phyloP scores from a whole-genome alignment of 2,329 filamentous ascomycete species.

The Penicillium sp. region DNA sequence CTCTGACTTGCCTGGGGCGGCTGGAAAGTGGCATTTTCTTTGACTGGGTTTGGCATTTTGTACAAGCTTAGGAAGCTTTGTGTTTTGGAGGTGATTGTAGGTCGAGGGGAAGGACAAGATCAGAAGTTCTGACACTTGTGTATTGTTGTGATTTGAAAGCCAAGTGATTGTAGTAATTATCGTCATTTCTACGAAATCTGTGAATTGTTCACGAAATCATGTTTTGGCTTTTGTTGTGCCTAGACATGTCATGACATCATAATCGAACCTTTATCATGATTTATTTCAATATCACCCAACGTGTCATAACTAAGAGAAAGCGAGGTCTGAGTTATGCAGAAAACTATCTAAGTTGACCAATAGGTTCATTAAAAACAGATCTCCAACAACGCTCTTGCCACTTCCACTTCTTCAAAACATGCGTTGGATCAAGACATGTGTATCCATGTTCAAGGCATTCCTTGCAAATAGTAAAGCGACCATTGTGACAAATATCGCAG shows the following conservation, averaged over 20 bases:
- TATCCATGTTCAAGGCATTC: not conserved
- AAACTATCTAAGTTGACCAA: not conserved
- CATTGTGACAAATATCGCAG: not conserved
- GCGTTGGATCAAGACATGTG: not conserved
- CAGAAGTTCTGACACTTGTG: not conserved
- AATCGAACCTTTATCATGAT: not conserved
- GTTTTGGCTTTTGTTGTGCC: not conserved
- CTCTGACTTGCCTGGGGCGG: conserved; percentile 11
- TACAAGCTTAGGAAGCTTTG: not conserved
- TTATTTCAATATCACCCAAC: not conserved
- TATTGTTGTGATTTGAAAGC: not conserved
- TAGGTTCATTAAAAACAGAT: not conserved
- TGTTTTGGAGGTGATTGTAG: not conserved
- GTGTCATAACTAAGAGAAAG: not conserved
- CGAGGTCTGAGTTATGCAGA: not conserved
- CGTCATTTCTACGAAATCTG: not conserved
- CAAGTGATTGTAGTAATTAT: not conserved
- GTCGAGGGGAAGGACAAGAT: not conserved
- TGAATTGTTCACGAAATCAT: not conserved
- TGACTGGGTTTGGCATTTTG: not conserved
- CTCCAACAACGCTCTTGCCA: not conserved
- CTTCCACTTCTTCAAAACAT: not conserved
- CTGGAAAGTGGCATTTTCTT: not conserved
- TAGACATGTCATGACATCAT: not conserved
- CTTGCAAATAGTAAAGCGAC: not conserved